These are phyloP conservation scores for Lepidium didymum DNA, from an alignment of 345 rosid genomes.

Conservation along the genomic window DNA sequence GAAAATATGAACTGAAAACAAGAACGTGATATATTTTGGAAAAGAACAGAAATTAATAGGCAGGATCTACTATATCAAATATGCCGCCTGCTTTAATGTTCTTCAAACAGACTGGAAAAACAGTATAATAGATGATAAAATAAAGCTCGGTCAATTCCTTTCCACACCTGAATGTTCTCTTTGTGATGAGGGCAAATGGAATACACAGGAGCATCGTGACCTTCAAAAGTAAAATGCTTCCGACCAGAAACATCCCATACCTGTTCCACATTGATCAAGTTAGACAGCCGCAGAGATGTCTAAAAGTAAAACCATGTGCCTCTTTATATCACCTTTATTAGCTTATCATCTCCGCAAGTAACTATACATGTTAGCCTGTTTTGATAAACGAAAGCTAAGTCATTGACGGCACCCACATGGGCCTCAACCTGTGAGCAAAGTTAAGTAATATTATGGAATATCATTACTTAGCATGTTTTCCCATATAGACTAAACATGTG, in stretches of 20 bases:
- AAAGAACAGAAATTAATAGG: constrained; percentile 2
- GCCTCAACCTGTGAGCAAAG: constrained; percentile 61
- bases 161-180: constrained; percentile 75
- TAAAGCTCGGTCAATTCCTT: not conserved
- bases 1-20: constrained; percentile 67
- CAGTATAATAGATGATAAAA: not conserved
- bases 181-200: constrained; percentile 88
- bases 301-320: not conserved
- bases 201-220: constrained; percentile 84
- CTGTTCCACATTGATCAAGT: constrained; percentile 41
- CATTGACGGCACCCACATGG: constrained; percentile 79
- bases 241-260: constrained; percentile 72
- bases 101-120: not conserved
- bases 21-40: not conserved
- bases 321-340: constrained; percentile 56
- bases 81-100: not conserved
- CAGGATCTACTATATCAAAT: not conserved
- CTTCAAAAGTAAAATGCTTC: constrained; percentile 64
- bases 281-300: constrained; percentile 11
- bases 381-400: constrained; percentile 82
- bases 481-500: not conserved
- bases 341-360: constrained; percentile 88
- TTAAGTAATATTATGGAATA: constrained; percentile 10
- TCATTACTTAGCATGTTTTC: not conserved
- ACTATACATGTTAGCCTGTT: constrained; percentile 72